Evolutionary conservation across 2,329 filamentous ascomycete species (phyloP), one percentile per base, ranked within the genome.

Genomic region (Hymenoscyphus salicellus): DNA sequence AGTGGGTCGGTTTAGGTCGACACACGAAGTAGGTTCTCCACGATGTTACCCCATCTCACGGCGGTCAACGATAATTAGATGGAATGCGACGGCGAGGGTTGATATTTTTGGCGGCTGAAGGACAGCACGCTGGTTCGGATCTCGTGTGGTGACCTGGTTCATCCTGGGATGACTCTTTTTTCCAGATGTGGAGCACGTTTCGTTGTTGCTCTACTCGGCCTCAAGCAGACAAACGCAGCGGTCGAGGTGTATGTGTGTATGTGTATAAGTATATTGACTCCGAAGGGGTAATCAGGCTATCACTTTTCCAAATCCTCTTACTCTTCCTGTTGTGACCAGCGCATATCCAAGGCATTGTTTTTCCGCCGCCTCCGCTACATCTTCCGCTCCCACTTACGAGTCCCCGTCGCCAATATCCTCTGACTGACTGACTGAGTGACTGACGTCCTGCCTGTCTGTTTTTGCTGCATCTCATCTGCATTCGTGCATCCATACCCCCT

Each of bases 101-200:
- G 64, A 62, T 65, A 60, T 63, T 63, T 57, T 61, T 32, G 36
- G 57, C 57, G 60, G 60, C 57, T 65, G 60, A 60, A 55, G 49
- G 43, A 46, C 55, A n/a, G 60, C 20, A 32, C 33, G 58, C 58
- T 60, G 41, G 58, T 38, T 49, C 41, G 28, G 10, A 46, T 58
- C 30, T 58, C 23, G 58, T 52, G 46, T 52, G 46, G 23, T 60
- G 58, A 52, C 58, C 58, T 49, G 43, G 58, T 46, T 41, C 55
- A 32, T 38, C 60, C 46, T 60, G 56, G 28, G 32, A 65, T 65
- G 64, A 65, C 64, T 65, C 64, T 60, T 65, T 32, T 65, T 32
- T 32, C 20, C 20, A 26, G n/a, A 11, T 33, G 41, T 57, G 55
- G 55, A 55, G 36, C 63, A 64, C 58, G 61, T 33, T 33, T 56